Evolutionary conservation across 768 basidiomycete species (phyloP).

Genomic region (Rhodotorula toruloides): DNA sequence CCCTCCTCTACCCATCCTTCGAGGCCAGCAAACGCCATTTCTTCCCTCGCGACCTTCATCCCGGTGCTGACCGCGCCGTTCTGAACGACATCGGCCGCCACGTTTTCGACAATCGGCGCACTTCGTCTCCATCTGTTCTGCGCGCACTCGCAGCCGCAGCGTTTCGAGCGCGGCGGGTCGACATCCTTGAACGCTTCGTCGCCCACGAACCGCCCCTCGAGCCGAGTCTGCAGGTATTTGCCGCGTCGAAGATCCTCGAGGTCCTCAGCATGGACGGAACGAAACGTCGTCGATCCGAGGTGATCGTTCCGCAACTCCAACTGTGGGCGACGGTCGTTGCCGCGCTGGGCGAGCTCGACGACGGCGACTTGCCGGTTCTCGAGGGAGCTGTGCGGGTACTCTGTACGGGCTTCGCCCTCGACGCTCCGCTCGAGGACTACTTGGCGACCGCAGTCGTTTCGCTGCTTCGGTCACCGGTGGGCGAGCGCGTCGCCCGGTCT

Average conservation of each 20-base stretch:
- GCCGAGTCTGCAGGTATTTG: background rate
- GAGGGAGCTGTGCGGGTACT: background rate
- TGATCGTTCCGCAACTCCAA: background rate
- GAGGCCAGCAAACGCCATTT: background rate
- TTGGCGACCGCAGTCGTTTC: background rate
- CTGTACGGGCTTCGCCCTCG: background rate
- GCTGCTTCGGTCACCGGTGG: background rate
- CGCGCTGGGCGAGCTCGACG: background rate
- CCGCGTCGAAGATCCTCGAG: background rate
- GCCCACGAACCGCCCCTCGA: fast-evolving
- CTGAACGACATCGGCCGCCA: background rate
- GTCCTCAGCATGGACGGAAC: too few species aligned
- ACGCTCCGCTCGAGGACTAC: slow-evolving; percentile 8
- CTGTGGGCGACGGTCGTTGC: background rate
- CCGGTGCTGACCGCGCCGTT: background rate
- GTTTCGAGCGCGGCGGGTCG: slow-evolving; percentile 1
- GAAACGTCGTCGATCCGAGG: background rate
- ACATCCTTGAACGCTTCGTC: background rate
- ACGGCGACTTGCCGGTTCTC: background rate
- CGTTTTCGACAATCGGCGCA: background rate
- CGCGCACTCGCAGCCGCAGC: background rate
- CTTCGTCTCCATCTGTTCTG: background rate
- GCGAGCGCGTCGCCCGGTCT: background rate
- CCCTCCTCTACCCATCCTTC: background rate
- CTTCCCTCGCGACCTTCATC: background rate